phyloP scores from a whole-genome alignment of 2,329 filamentous ascomycete genomes.

The Macrophomina pseudophaseolina region DNA sequence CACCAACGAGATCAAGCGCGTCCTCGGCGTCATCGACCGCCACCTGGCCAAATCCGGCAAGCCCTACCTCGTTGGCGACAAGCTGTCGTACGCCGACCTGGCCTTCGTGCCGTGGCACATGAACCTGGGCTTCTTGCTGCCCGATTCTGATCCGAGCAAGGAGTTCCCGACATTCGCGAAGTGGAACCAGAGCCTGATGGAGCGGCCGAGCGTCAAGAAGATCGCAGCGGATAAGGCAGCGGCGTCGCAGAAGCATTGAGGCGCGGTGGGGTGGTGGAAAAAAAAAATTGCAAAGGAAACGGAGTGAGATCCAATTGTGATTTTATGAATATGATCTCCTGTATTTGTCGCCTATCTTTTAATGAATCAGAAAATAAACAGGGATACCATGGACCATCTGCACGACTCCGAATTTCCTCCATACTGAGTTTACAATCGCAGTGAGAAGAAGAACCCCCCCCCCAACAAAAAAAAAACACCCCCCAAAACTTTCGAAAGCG shows the following conservation, averaged over 20 bases:
- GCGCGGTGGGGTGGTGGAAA: not conserved
- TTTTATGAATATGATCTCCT: too few species aligned
- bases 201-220: conserved; percentile 36
- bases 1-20: conserved; percentile 50
- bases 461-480: too few species aligned
- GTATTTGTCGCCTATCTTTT: too few species aligned
- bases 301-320: too few species aligned
- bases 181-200: conserved; percentile 38
- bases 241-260: conserved; percentile 7
- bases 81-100: conserved; percentile 50
- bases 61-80: conserved; percentile 51
- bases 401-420: too few species aligned
- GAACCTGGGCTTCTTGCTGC: conserved; percentile 33
- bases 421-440: too few species aligned
- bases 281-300: too few species aligned
- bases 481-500: too few species aligned
- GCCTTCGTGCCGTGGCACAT: conserved; percentile 48
- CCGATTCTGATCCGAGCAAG: conserved; percentile 34
- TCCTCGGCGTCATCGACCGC: conserved; percentile 51
- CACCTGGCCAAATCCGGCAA: conserved; percentile 40
- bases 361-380: too few species aligned
- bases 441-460: too few species aligned
- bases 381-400: too few species aligned
- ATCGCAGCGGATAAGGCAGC: conserved; percentile 19
- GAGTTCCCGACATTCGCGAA: conserved; percentile 35